These are phyloP conservation scores for Solanum bulbocastanum DNA, from an alignment of 257 asterid species.

Conservation along the genomic window DNA sequence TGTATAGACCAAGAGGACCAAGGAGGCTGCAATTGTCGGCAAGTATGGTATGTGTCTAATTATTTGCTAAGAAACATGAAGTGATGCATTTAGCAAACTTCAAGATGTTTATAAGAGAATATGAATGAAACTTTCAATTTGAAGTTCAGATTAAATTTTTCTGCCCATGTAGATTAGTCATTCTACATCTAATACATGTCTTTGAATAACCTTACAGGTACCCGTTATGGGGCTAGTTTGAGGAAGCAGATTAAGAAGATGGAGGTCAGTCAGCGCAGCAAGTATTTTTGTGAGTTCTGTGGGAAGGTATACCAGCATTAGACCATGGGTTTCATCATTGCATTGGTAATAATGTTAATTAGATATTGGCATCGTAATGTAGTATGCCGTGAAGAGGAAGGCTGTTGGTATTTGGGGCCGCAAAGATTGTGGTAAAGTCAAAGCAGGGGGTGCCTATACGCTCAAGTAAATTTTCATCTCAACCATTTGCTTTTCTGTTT, in stretches of 20 bases:
- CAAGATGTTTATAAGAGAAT: background rate
- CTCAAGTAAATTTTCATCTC: slow-evolving; percentile 26
- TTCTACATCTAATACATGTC: background rate
- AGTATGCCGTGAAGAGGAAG: slow-evolving; percentile 64
- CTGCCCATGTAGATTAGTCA: background rate
- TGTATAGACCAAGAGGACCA: slow-evolving; percentile 77
- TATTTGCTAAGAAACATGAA: background rate
- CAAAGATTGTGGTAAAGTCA: slow-evolving; percentile 64
- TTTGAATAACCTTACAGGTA: background rate
- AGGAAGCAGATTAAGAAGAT: slow-evolving; percentile 18
- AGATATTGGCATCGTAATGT: background rate
- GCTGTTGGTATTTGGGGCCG: slow-evolving; percentile 66
- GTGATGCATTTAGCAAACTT: background rate
- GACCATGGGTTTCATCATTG: background rate
- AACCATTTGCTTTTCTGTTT: background rate
- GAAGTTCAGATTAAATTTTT: background rate
- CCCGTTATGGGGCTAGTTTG: slow-evolving; percentile 11
- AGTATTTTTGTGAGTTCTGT: slow-evolving; percentile 19
- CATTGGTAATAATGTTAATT: background rate
- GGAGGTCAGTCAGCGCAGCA: slow-evolving; percentile 20
- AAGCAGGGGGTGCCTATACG: slow-evolving; percentile 67
- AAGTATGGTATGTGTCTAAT: slow-evolving; percentile 50
- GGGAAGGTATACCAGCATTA: slow-evolving; percentile 5
- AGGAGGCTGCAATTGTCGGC: slow-evolving; percentile 86
- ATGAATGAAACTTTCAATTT: background rate